A percentile compares a stretch with the other conserved stretches of the same genome.
Conservation (phyloP, 306 rosid genomes). For the Casuarina equisetifolia region DNA sequence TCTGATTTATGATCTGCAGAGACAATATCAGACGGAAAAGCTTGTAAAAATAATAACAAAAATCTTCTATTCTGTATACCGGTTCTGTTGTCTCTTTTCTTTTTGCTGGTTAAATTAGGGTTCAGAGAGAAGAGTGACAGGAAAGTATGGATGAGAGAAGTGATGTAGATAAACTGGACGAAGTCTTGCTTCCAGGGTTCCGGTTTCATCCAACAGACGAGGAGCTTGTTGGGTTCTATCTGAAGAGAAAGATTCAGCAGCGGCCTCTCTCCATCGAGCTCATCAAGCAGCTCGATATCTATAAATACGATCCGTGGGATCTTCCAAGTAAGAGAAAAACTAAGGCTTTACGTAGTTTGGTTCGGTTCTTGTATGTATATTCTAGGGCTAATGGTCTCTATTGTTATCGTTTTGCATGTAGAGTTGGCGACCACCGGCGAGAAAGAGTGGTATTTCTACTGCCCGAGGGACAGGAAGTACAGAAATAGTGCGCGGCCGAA, state of each 20-base stretch:
- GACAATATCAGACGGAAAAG: background rate
- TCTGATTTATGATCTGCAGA: too few relatives aligned
- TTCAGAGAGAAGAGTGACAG: slow-evolving; percentile 35
- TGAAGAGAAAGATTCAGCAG: slow-evolving; percentile 80
- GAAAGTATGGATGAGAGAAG: slow-evolving; percentile 32
- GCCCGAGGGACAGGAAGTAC: slow-evolving; percentile 91
- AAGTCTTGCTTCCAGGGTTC: slow-evolving; percentile 87
- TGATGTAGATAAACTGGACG: slow-evolving; percentile 63
- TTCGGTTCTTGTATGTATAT: too few relatives aligned
- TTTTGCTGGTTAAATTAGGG: slow-evolving; percentile 4
- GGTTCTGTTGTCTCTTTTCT: background rate
- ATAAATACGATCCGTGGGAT: slow-evolving; percentile 95
- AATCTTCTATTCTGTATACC: background rate
- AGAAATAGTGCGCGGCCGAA: slow-evolving; percentile 94
- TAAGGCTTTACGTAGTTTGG: background rate
- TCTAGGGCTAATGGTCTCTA: background rate
- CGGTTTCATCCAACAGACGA: slow-evolving; percentile 98
- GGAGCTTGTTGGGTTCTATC: slow-evolving; percentile 91
- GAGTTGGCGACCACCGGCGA: slow-evolving; percentile 81
- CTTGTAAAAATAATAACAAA: background rate
- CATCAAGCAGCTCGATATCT: slow-evolving; percentile 91
- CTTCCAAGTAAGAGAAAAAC: slow-evolving; percentile 76
- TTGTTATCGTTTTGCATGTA: slow-evolving; percentile 11
- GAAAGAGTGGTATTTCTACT: slow-evolving; percentile 92
- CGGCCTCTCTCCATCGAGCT: slow-evolving; percentile 80